Percentiles rank a stretch among this genome's conserved stretches.
Evolutionary conservation across 768 basidiomycete species (phyloP).

Genomic region (Tricholoma flavovirens): DNA sequence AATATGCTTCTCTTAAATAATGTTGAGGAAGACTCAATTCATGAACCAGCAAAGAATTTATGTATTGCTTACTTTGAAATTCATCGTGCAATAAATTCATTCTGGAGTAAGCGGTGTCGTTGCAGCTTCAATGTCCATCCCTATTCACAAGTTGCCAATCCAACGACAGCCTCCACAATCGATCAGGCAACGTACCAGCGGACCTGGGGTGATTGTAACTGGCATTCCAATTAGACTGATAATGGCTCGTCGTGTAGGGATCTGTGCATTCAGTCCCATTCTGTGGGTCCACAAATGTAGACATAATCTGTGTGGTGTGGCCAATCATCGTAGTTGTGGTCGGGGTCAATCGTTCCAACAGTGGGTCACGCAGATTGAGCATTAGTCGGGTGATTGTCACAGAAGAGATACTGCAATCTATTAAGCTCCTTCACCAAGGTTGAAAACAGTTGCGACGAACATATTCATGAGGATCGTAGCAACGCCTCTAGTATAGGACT

Average conservation of each 20-base stretch:
- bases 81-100: not conserved
- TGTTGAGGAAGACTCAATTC: no score
- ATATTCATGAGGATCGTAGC: constrained; percentile 31
- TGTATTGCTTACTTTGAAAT: not conserved
- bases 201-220: not conserved
- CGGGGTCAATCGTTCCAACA: not conserved
- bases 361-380: constrained; percentile 36
- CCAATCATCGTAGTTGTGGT: not conserved
- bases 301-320: not conserved
- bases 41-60: no score
- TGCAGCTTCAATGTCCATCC: not conserved
- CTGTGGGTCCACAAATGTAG: constrained; percentile 2
- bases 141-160: not conserved
- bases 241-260: not conserved
- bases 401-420: constrained; percentile 26
- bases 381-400: constrained; percentile 35
- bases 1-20: no score
- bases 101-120: not conserved
- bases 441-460: constrained; percentile 15
- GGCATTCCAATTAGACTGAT: not conserved
- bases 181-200: not conserved
- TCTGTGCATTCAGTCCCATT: constrained; percentile 4
- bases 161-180: not conserved
- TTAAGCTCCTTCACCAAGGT: not conserved
- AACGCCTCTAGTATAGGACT: constrained; percentile 28